Evolutionary conservation across 1,284 basidiomycete species (phyloP).

Genomic region (Caloboletus firmus): DNA sequence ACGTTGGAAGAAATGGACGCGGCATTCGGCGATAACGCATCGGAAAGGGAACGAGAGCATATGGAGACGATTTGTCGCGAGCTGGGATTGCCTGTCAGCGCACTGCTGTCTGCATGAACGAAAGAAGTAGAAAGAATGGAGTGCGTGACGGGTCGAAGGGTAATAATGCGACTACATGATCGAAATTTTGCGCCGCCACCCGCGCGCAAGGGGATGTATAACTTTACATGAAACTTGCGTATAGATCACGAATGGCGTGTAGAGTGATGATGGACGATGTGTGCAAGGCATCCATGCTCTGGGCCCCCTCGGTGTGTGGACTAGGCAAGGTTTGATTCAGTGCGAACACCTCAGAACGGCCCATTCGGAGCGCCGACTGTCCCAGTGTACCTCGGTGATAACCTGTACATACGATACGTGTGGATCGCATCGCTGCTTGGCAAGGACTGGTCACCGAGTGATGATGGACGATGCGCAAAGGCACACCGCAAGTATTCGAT

Average conservation of each 20-base stretch:
- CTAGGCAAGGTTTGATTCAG: not conserved
- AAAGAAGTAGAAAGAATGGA: not conserved
- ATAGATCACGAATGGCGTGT: not conserved
- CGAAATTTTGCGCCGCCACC: not conserved
- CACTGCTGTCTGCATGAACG: slow-evolving; percentile 20
- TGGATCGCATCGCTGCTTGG: not conserved
- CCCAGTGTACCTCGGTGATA: not conserved
- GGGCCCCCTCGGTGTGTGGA: too few species aligned
- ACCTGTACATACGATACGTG: not conserved
- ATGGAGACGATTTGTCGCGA: slow-evolving; percentile 33
- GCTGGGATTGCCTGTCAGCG: slow-evolving; percentile 31
- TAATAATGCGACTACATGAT: too few species aligned
- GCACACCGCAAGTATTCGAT: not conserved
- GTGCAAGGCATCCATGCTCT: too few species aligned
- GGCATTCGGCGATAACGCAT: slow-evolving; percentile 33
- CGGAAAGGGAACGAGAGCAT: slow-evolving; percentile 30
- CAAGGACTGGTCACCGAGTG: not conserved
- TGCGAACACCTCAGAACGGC: not conserved
- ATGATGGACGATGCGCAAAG: not conserved
- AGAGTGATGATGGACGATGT: not conserved
- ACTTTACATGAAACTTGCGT: not conserved
- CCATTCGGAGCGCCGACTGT: not conserved
- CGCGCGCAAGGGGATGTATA: not conserved
- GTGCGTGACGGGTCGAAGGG: too few species aligned
- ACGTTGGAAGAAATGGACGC: slow-evolving; percentile 38